Conservation (phyloP, 2,329 filamentous ascomycete species). For the Alternaria solani region DNA sequence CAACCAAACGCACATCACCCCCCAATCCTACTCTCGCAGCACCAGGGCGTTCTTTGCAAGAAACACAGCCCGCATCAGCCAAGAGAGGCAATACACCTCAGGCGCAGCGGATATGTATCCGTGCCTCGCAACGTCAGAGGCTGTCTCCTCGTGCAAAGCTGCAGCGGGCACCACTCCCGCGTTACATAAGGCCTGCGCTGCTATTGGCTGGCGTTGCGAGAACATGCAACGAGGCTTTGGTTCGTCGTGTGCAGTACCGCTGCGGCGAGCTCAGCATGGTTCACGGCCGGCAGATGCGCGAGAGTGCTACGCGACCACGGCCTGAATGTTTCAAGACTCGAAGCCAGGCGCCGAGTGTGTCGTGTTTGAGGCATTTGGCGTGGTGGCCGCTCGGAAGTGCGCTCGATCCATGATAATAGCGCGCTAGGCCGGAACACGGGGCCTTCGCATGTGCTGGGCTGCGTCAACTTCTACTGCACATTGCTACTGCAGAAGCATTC, state of each 20-base stretch:
- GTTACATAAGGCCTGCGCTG: conserved; percentile 21
- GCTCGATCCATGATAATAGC: conserved; percentile 15
- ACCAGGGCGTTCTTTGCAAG: background rate
- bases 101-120: conserved; percentile 27
- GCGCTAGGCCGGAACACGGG: conserved; percentile 31
- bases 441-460: conserved; percentile 29
- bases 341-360: background rate
- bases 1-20: background rate
- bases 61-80: conserved; percentile 6
- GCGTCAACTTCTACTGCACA: conserved; percentile 25
- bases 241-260: conserved; percentile 2
- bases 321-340: background rate
- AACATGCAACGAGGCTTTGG: background rate
- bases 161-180: background rate
- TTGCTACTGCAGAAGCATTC: conserved; percentile 29
- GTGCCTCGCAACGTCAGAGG: conserved; percentile 10
- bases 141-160: conserved; percentile 5
- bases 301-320: background rate
- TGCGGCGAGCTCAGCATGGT: background rate
- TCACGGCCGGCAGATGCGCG: background rate
- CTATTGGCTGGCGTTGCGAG: conserved; percentile 21
- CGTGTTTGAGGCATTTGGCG: conserved; percentile 36
- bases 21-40: background rate
- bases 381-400: conserved; percentile 19
- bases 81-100: conserved; percentile 9